These are phyloP conservation scores for Aspergillus latus DNA, from an alignment of 2,329 filamentous ascomycete genomes.

Conservation along the genomic window DNA sequence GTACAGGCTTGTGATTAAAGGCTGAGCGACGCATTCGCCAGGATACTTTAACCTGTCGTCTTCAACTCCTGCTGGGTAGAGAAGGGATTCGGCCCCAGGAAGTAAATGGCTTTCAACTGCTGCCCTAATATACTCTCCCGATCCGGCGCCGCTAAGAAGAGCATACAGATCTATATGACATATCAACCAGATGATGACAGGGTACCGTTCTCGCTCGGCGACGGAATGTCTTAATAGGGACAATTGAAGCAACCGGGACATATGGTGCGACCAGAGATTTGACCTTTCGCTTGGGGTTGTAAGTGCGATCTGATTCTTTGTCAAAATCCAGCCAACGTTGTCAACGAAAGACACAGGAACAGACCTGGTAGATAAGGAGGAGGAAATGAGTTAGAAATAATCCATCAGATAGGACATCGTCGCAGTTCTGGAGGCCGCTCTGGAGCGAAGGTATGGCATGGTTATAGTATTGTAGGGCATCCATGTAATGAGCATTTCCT, in stretches of 20 bases:
- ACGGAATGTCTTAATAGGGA: slow-evolving; percentile 49
- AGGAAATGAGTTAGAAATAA: slow-evolving; percentile 58
- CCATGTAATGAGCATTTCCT: slow-evolving; percentile 47
- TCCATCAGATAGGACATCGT: slow-evolving; percentile 57
- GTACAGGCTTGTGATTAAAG: slow-evolving; percentile 46
- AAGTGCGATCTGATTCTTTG: slow-evolving; percentile 42
- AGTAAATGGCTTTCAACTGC: slow-evolving; percentile 51
- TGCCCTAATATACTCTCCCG: slow-evolving; percentile 51
- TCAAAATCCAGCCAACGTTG: not conserved
- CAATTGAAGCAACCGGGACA: slow-evolving; percentile 53
- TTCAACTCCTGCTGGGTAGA: slow-evolving; percentile 37
- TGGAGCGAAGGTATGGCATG: slow-evolving; percentile 53
- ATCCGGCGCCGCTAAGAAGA: slow-evolving; percentile 53
- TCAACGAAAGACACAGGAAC: slow-evolving; percentile 11
- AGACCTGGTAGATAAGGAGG: slow-evolving; percentile 57
- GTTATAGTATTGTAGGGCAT: slow-evolving; percentile 57
- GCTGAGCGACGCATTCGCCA: slow-evolving; percentile 39
- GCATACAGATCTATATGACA: slow-evolving; percentile 58
- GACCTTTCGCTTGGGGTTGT: slow-evolving; percentile 48
- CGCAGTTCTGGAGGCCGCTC: slow-evolving; percentile 43
- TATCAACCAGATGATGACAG: slow-evolving; percentile 56
- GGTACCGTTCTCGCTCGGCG: slow-evolving; percentile 48
- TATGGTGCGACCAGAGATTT: slow-evolving; percentile 56
- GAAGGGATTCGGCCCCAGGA: slow-evolving; percentile 41
- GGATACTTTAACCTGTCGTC: slow-evolving; percentile 38